Conservation (phyloP, 2,329 filamentous ascomycete genomes). For the Fusarium subtropicale region DNA sequence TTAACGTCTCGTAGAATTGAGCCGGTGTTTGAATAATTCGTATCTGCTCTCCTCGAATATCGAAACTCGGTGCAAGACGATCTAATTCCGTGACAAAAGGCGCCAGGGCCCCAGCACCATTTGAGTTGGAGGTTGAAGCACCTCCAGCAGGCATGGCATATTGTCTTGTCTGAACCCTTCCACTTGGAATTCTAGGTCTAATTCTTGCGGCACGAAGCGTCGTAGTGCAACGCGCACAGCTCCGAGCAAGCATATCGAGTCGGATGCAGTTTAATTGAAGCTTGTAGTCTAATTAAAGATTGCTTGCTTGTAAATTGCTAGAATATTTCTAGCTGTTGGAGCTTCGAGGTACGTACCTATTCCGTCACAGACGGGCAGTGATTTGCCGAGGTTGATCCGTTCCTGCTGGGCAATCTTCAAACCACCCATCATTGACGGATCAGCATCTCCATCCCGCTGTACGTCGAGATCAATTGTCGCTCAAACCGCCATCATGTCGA, state of each 20-base stretch:
- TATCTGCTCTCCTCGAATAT: conserved; percentile 83
- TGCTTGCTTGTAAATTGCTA: conserved; percentile 35
- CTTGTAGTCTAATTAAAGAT: conserved; percentile 5
- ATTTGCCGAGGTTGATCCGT: conserved; percentile 50
- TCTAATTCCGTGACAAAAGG: conserved; percentile 80
- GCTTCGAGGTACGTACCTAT: conserved; percentile 38
- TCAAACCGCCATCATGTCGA: conserved; percentile 79
- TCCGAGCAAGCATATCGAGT: conserved; percentile 52
- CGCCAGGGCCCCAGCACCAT: conserved; percentile 57
- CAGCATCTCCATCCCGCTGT: conserved; percentile 26
- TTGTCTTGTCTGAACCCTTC: conserved; percentile 54
- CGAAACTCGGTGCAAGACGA: conserved; percentile 89
- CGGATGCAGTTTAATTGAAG: conserved; percentile 7
- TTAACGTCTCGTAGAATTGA: conserved; percentile 93
- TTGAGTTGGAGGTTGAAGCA: conserved; percentile 35
- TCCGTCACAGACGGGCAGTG: conserved; percentile 22
- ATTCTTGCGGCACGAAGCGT: conserved; percentile 44
- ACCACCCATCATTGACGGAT: conserved; percentile 36
- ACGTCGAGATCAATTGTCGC: conserved; percentile 47
- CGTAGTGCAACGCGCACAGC: conserved; percentile 50
- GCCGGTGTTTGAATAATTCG: conserved; percentile 80
- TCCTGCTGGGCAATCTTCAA: conserved; percentile 38
- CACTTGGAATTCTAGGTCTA: conserved; percentile 43
- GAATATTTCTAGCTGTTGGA: conserved; percentile 37
- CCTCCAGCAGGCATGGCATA: conserved; percentile 54